Conservation (phyloP, 2,329 filamentous ascomycete species). For the Trichophyton benhamiae region DNA sequence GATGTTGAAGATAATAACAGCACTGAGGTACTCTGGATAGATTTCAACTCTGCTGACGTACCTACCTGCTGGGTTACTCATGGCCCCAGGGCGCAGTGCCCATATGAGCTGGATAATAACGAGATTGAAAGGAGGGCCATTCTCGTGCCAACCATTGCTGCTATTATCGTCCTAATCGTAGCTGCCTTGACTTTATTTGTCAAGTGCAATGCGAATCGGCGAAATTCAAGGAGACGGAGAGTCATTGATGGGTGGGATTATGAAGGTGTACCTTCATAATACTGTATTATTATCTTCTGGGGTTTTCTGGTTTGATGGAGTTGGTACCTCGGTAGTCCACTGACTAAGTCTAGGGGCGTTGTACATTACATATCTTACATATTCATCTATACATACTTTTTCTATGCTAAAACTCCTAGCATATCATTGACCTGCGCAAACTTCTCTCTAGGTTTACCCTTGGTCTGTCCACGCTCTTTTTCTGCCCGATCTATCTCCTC, state of each 20-base stretch:
- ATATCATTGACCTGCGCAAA: conserved; percentile 46
- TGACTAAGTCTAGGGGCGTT: background rate
- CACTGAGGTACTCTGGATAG: conserved; percentile 40
- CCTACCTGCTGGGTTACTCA: conserved; percentile 50
- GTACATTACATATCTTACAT: background rate
- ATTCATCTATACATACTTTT: background rate
- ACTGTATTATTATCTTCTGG: too few relatives aligned
- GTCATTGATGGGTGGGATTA: conserved; percentile 50
- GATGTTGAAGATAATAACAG: background rate
- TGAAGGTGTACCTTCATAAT: conserved; percentile 50
- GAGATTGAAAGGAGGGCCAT: conserved; percentile 38
- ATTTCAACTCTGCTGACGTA: conserved; percentile 49
- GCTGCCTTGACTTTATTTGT: conserved; percentile 49
- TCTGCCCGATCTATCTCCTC: conserved; percentile 70
- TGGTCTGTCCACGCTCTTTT: conserved; percentile 48
- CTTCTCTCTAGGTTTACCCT: conserved; percentile 69
- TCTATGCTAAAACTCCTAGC: conserved; percentile 34
- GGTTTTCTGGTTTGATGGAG: background rate
- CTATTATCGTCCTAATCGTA: conserved; percentile 50
- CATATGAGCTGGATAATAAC: conserved; percentile 39
- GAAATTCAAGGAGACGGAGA: conserved; percentile 40
- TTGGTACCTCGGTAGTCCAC: background rate
- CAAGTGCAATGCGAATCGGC: conserved; percentile 52
- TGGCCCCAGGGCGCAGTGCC: conserved; percentile 44
- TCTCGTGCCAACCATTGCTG: conserved; percentile 50